Base-by-base conservation (phyloP, 495 filamentous ascomycete genomes). In the Geoglossum glabrum region DNA sequence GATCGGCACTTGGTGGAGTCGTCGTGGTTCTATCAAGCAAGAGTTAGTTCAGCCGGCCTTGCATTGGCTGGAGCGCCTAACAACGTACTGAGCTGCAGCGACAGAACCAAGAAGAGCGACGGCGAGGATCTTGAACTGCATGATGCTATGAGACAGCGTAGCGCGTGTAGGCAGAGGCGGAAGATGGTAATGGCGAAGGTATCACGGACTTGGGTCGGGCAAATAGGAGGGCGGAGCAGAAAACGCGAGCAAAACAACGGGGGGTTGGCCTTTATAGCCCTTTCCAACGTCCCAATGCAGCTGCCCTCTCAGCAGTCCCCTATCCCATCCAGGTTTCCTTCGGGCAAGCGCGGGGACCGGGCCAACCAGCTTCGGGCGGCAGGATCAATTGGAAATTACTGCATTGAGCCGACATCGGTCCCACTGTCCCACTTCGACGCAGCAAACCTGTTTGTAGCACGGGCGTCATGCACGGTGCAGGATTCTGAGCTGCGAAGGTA, bases 71-170 rank as follows among this genome's bases (percentile, higher is more conserved):
- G 5, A 23, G 5, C 4, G 28, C 1, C 7, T 2, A 21, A 25
- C 36, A 9, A 27, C 36, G 31, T 45, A n/a, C 31, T 52, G 55
- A 58, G 56, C 56, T 15, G 52, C 2, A 6, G 19, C 43, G 25
- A 26, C 31, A 33, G 28, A 34, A 19, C 21, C 3, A 6, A 25
- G 17, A 34, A 58, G 56, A 49, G 56, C 56, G 43, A 31, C 36
- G 8, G 43, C 25, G 56, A 58, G 56, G 15, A 49, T 15, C 43
- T 45, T 46, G 56, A 27, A 52, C 17, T 52, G 49, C 49, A 52
- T 52, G 4, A 28, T 52, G 49, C 17, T 47, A 6, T 47, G 26
- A 31, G 28, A n/a, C 7, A 52, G 28, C 7, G 46, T 25, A 9
- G 46, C 26, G 3, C 26, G 3, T 1, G n/a, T 50, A 28, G 15